phyloP scores from a whole-genome alignment of 768 basidiomycete species.

The Mycena rebaudengoi region DNA sequence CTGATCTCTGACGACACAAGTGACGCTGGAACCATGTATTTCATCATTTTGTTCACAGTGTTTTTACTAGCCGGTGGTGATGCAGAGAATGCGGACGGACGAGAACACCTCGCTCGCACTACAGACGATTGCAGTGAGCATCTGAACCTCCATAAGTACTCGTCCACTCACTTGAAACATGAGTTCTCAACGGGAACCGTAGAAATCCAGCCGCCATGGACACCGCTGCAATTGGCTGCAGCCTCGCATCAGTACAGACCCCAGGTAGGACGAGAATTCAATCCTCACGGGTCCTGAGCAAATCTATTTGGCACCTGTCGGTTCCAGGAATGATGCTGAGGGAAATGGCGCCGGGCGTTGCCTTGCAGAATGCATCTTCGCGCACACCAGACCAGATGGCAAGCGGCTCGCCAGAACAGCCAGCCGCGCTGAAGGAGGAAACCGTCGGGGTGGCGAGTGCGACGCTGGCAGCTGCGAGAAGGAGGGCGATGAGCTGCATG shows the following conservation, averaged over 20 bases:
- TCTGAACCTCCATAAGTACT: not conserved
- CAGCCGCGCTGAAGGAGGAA: not conserved
- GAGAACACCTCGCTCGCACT: not conserved
- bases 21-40: too few species aligned
- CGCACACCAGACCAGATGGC: slow-evolving; percentile 7
- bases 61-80: slow-evolving; percentile 8
- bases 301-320: slow-evolving; percentile 1
- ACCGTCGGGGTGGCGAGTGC: not conserved
- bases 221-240: slow-evolving; percentile 3
- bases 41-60: too few species aligned
- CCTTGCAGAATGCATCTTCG: slow-evolving; percentile 6
- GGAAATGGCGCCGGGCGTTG: slow-evolving; percentile 5
- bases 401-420: not conserved
- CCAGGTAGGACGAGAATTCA: not conserved
- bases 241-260: not conserved
- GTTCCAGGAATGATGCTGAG: not conserved
- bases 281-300: not conserved
- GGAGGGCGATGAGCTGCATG: slow-evolving; percentile 1
- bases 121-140: not conserved
- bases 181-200: not conserved
- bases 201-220: not conserved
- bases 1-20: too few species aligned
- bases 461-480: not conserved
- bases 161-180: slow-evolving; percentile 10
- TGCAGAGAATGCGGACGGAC: slow-evolving; percentile 12